A percentile compares a stretch with the other conserved stretches of the same genome.
These are phyloP conservation scores for Penicillium argentinense DNA, from an alignment of 495 filamentous ascomycete species.

Conservation along the genomic window DNA sequence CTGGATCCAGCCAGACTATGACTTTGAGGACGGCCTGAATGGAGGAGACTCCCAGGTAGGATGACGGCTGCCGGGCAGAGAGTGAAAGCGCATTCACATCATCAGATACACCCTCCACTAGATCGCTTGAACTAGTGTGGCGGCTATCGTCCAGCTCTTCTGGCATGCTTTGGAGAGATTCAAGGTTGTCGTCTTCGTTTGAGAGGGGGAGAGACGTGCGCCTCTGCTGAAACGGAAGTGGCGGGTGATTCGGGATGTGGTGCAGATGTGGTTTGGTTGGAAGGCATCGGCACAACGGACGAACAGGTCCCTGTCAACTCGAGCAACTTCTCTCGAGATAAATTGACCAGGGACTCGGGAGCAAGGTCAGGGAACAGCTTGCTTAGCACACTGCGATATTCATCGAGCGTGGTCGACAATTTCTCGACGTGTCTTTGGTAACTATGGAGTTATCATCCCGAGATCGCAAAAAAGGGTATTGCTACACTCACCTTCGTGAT, in stretches of 20 bases:
- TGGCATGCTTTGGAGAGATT: conserved; percentile 43
- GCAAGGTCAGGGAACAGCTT: conserved; percentile 38
- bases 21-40: conserved; percentile 80
- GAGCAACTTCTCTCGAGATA: conserved; percentile 52
- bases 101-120: conserved; percentile 69
- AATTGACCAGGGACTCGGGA: conserved; percentile 39
- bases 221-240: conserved; percentile 38
- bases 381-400: conserved; percentile 37
- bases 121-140: conserved; percentile 34
- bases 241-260: conserved; percentile 41
- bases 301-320: conserved; percentile 32
- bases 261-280: background rate
- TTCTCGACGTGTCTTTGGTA: conserved; percentile 41
- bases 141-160: conserved; percentile 33
- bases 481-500: conserved; percentile 33
- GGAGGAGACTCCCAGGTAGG: conserved; percentile 80
- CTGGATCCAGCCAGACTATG: conserved; percentile 73
- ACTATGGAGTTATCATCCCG: background rate
- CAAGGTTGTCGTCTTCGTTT: conserved; percentile 42
- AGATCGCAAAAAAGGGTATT: too few relatives aligned
- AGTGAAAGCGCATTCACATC: conserved; percentile 82
- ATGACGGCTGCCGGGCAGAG: conserved; percentile 66
- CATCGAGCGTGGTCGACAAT: conserved; percentile 39
- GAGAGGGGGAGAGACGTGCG: conserved; percentile 40
- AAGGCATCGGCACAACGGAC: conserved; percentile 7